Base-by-base conservation (phyloP, 768 basidiomycete genomes). In the Lactarius tabidus region DNA sequence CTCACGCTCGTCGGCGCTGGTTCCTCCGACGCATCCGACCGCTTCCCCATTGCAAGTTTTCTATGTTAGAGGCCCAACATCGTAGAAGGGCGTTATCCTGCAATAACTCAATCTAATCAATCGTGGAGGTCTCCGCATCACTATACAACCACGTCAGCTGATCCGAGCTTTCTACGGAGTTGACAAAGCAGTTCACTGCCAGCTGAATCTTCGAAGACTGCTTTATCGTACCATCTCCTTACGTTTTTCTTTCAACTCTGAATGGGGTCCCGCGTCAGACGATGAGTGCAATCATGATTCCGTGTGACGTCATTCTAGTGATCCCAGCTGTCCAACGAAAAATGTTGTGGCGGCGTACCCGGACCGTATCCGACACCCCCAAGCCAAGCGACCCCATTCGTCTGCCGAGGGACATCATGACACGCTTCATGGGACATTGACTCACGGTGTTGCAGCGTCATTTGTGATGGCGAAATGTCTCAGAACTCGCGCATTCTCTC, bases 401-500 rank as follows among this genome's bases (percentile, higher is more conserved):
- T 26, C 23, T 23, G 4, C 23, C 12, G 23, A 48, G 23, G 45
- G 17, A n/a, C 18, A 29, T 33, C 29, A 54, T 28, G 15, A 28
- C 28, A 31, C 52, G 9, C 29, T 31, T 8, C 53, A 54, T 54
- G 53, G 53, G 20, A 54, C 20, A 18, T 17, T 54, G 53, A 54
- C 18, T 29, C 53, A 6, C 17, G 3, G 29, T 33, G 14, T 38
- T 38, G 36, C 17, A 38, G 26, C 35, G 35, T 35, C 56, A 33
- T 38, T 12, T 31, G 14, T 65, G 20, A 75, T 75, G 74, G 66
- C 68, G 51, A 71, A 62, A 39, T 71, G 74, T 62, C 62, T 74
- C 52, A 62, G 67, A 31, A 57, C 67, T 73, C 48, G 69, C 74
- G 54, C 72, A 72, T 28, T 59, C 26, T 48, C n/a, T n/a, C 36